These are phyloP conservation scores for Polygonum aviculare DNA, from an alignment of 148 eudicot species.

Conservation along the genomic window DNA sequence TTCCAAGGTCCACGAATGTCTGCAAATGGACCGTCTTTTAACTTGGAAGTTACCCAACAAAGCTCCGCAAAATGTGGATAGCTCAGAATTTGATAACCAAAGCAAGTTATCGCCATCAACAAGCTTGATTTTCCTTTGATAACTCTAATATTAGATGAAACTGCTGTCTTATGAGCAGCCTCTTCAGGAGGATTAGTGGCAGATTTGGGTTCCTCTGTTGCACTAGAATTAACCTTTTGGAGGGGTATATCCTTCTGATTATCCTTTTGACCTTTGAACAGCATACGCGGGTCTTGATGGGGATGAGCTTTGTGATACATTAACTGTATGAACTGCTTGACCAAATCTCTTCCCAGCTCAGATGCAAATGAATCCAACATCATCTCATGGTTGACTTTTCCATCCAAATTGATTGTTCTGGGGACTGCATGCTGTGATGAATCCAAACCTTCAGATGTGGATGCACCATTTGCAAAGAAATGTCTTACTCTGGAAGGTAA, in stretches of 20 bases:
- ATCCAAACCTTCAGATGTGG: conserved; percentile 26
- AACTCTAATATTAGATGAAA: conserved; percentile 21
- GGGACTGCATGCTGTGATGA: conserved; percentile 34
- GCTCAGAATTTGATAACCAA: conserved; percentile 77
- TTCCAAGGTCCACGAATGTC: conserved; percentile 77
- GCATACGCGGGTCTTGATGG: conserved; percentile 15
- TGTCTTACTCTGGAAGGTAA: conserved; percentile 50
- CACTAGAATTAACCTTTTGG: conserved; percentile 18
- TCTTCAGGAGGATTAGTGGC: conserved; percentile 19
- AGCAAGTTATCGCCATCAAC: conserved; percentile 45
- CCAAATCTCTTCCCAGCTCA: conserved; percentile 52
- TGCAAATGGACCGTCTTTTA: conserved; percentile 77
- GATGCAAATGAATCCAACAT: conserved; percentile 44
- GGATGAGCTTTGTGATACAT: conserved; percentile 41
- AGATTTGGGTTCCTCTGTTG: conserved; percentile 22
- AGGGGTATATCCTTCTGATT: conserved; percentile 16
- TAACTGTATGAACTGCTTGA: conserved; percentile 63
- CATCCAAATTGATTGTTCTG: conserved; percentile 47
- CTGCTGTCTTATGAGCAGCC: conserved; percentile 21
- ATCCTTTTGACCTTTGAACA: conserved; percentile 19
- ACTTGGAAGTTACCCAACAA: conserved; percentile 95
- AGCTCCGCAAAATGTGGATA: conserved; percentile 95
- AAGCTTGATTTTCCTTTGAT: conserved; percentile 56
- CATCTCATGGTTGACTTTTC: conserved; percentile 40
- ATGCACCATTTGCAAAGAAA: conserved; percentile 45